Percentiles rank a stretch among this genome's conserved stretches.
These are phyloP conservation scores for Penicillium janthinellum DNA, from an alignment of 2,329 filamentous ascomycete species.

Conservation along the genomic window DNA sequence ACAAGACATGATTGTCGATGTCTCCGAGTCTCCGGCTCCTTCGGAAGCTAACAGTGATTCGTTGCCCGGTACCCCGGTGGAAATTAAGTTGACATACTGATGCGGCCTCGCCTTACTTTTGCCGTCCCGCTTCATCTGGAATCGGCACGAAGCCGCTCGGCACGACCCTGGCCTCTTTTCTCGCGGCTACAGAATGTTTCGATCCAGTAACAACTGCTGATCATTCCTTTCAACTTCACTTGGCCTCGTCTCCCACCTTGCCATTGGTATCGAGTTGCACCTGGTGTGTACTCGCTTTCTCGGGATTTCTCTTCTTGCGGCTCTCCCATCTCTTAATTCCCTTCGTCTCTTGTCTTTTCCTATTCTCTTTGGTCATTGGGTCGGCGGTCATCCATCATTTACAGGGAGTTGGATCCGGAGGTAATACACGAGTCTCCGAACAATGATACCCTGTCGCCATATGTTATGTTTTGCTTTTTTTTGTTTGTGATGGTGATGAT, in stretches of 20 bases:
- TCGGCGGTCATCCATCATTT: conserved; percentile 19
- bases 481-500: conserved; percentile 8
- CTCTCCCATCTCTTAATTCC: conserved; percentile 1
- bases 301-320: conserved; percentile 1
- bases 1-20: conserved; percentile 79
- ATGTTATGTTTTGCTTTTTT: conserved; percentile 23
- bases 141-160: neutral
- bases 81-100: conserved; percentile 59
- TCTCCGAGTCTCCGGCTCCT: conserved; percentile 57
- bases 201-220: neutral
- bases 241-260: neutral
- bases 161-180: neutral
- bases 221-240: neutral
- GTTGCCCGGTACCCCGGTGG: conserved; percentile 34
- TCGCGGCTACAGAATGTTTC: neutral
- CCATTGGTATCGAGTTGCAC: conserved; percentile 5
- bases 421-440: conserved; percentile 46
- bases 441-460: conserved; percentile 44
- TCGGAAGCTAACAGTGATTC: conserved; percentile 8
- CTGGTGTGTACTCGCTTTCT: conserved; percentile 13
- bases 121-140: neutral
- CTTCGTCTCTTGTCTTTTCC: conserved; percentile 7
- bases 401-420: conserved; percentile 40
- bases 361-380: conserved; percentile 21
- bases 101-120: conserved; percentile 25